phyloP scores from a whole-genome alignment of 768 basidiomycete genomes.

The Sistotremastrum niveocremeum region DNA sequence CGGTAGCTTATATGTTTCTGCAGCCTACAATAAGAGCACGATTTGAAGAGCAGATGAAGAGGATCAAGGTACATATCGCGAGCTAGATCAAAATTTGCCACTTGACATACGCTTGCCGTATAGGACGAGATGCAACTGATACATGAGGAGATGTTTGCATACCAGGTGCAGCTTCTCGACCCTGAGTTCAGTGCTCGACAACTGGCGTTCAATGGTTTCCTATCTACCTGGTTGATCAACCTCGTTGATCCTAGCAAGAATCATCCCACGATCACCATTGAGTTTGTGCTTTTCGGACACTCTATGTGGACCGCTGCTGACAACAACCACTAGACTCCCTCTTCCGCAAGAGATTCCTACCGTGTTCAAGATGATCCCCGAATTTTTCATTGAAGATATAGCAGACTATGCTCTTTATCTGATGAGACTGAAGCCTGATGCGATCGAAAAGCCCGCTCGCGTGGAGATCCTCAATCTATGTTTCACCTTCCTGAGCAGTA shows the following conservation, averaged over 20 bases:
- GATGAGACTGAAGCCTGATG: constrained; percentile 61
- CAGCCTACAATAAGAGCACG: too few relatives aligned
- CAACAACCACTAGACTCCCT: constrained; percentile 47
- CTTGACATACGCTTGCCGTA: not conserved
- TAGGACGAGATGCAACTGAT: constrained; percentile 60
- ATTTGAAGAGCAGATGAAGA: too few relatives aligned
- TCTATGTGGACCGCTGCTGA: not conserved
- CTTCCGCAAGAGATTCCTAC: constrained; percentile 76
- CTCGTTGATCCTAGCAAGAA: constrained; percentile 68
- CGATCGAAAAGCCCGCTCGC: constrained; percentile 74
- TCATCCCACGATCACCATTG: constrained; percentile 56
- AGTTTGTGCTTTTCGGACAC: constrained; percentile 34
- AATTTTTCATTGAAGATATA: constrained; percentile 89
- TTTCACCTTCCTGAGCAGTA: constrained; percentile 83
- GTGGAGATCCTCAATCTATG: constrained; percentile 77
- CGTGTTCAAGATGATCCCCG: constrained; percentile 78
- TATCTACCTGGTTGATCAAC: constrained; percentile 89
- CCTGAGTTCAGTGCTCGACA: constrained; percentile 70
- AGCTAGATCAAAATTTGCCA: not conserved
- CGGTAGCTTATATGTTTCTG: not conserved
- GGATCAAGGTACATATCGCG: not conserved
- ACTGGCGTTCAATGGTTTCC: constrained; percentile 76
- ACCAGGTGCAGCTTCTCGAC: constrained; percentile 75
- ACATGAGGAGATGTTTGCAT: constrained; percentile 63
- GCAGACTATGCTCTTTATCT: constrained; percentile 81